Conservation (phyloP, 2,329 filamentous ascomycete species). For the Alternaria novae-zelandiae region DNA sequence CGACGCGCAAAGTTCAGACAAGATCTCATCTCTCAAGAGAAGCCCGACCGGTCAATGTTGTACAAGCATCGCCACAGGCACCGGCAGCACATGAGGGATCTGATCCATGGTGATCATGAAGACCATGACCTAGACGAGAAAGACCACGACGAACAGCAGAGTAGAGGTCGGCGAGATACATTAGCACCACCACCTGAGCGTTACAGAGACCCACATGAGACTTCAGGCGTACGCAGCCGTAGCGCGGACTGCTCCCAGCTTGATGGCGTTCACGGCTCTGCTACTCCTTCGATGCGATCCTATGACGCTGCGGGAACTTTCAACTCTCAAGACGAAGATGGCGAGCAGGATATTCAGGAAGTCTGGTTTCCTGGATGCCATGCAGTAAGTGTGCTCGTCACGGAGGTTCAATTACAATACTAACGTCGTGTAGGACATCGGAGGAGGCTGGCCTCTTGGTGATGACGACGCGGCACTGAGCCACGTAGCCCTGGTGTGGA, state of each 20-base stretch:
- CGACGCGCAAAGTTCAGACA: constrained; percentile 74
- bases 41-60: constrained; percentile 33
- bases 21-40: constrained; percentile 64
- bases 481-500: constrained; percentile 73
- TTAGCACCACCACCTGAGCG: constrained; percentile 39
- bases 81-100: constrained; percentile 19
- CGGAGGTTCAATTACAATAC: not conserved
- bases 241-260: constrained; percentile 38
- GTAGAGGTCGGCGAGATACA: constrained; percentile 32
- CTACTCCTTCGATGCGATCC: constrained; percentile 41
- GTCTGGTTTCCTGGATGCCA: constrained; percentile 83
- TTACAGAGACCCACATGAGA: constrained; percentile 44
- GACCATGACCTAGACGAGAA: constrained; percentile 19
- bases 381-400: constrained; percentile 50
- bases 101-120: constrained; percentile 19
- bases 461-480: constrained; percentile 66
- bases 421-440: constrained; percentile 63
- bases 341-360: constrained; percentile 76
- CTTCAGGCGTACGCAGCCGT: constrained; percentile 38
- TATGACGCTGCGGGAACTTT: constrained; percentile 31
- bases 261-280: constrained; percentile 18
- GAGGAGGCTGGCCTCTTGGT: constrained; percentile 72
- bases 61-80: constrained; percentile 39
- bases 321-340: constrained; percentile 46
- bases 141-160: constrained; percentile 2